Base-by-base conservation (phyloP, 768 basidiomycete species). In the Calocera viscosa region DNA sequence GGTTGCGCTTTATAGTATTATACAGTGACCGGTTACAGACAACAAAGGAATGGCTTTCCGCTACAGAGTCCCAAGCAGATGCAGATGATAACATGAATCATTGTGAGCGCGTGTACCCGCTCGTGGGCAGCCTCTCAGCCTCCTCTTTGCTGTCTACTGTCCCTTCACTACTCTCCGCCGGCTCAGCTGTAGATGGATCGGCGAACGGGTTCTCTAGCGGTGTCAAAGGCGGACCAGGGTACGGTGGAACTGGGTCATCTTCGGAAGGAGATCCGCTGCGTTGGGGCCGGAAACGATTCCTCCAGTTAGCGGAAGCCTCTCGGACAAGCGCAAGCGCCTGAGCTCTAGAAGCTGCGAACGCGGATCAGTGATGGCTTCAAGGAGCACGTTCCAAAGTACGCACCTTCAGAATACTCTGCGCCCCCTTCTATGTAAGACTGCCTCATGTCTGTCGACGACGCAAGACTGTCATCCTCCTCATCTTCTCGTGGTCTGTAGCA, bases 61-160 rank as follows among this genome's bases (percentile, higher is more conserved):
- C 43, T 47, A 47, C 43, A 47, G 43, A 47, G 43, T 47, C 43
- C 43, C 43, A 47, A 47, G 43, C 43, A 47, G 19, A 47, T n/a
- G n/a, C n/a, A 47, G 43, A 47, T 19, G 16, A n/a, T n/a, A 24
- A 47, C 43, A 47, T 7, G 19, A 24, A 19, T 47, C 19, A 47
- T 47, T 7, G 43, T 19, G 43, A 24, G 5, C 8, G 43, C 43
- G 8, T 7, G 5, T 5, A 47, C 24, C 43, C 43, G 24, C 43
- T 47, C 43, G 43, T 7, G 5, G 8, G 8, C 19, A 8, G 43
- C 16, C 43, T 7, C 24, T 47, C 43, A 7, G 3, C 24, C 43
- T 47, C 43, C 43, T 47, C 24, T 7, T 24, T 47, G 19, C 19
- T 24, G 5, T 7, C 43, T 19, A 8, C 19, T 3, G 8, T 47